Base-by-base conservation (phyloP, 2,329 filamentous ascomycete genomes). In the Colletotrichum lentis region DNA sequence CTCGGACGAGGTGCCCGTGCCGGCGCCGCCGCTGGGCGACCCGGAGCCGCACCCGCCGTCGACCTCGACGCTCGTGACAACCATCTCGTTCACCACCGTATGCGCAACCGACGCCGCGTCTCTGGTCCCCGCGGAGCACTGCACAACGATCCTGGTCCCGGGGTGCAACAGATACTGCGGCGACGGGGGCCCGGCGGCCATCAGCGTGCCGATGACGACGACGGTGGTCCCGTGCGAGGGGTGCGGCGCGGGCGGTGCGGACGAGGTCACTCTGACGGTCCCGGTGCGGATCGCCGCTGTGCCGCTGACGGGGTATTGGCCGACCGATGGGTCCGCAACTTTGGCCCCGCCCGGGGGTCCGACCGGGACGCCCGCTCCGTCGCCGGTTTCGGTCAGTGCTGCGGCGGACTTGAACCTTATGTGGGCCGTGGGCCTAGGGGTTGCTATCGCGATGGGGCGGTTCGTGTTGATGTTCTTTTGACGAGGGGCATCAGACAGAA, bases 51-150 rank as follows among this genome's bases (percentile, higher is more conserved):
- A 72, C 22, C 75, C 75, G 76, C 66, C 49, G 5, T 61, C 62
- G 6, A 69, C 66, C 5, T 60, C 50, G 49, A 69, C 67, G 44
- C 12, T 69, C 6, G 31, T 67, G n/a, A 63, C 67, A 10, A 75
- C 76, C 0, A 68, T 79, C 2, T 77, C 76, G 0, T 80, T 77
- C 69, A 75, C 76, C 2, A 75, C 76, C 3, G 67, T 80, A 14
- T 78, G 76, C 53, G 71, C 77, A 6, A 78, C 79, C 5, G 74
- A 80, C 68, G 73, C 74, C 0, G 76, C 75, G 2, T 66, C 68
- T 22, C 74, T 82, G 22, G 70, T 76, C n/a, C 73, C 72, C 20
- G 71, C 75, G 3, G 73, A 78, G 64, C 78, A 77, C 57, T 72
- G 73, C 52, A 76, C 78, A 8, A 78, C 77, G 18, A 69, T 78